Percentiles rank a stretch among this genome's conserved stretches.
These are phyloP conservation scores for Collybiopsis luxurians DNA, from an alignment of 768 basidiomycete species.

Conservation along the genomic window DNA sequence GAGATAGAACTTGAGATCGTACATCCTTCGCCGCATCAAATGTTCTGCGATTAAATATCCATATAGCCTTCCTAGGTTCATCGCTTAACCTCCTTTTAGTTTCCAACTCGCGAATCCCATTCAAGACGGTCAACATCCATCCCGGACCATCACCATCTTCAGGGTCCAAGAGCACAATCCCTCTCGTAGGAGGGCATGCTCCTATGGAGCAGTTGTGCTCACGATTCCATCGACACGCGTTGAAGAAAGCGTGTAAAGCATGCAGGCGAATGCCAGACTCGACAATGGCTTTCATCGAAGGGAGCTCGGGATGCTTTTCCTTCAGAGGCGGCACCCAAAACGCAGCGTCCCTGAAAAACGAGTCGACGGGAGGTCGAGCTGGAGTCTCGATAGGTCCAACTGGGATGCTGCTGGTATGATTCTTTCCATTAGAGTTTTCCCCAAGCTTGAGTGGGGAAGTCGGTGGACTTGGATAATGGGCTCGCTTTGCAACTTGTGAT, in stretches of 20 bases:
- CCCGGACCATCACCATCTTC: not conserved
- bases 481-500: not conserved
- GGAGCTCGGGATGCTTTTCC: not conserved
- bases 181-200: not conserved
- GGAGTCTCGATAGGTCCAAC: not conserved
- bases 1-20: not conserved
- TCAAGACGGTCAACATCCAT: not conserved
- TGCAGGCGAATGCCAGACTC: not conserved
- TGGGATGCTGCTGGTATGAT: no score
- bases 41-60: constrained; percentile 3
- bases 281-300: not conserved
- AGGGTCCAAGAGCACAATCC: constrained; percentile 1
- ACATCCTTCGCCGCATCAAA: not conserved
- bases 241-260: not conserved
- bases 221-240: constrained; percentile 6
- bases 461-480: not conserved
- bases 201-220: not conserved
- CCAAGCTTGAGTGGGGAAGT: not conserved
- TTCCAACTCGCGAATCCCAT: not conserved
- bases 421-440: no score
- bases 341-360: constrained; percentile 3
- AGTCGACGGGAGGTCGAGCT: not conserved
- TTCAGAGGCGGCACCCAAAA: not conserved
- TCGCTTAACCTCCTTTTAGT: not conserved
- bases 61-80: not conserved